Conservation (phyloP, 2,329 filamentous ascomycete genomes). For the Colletotrichum musae region DNA sequence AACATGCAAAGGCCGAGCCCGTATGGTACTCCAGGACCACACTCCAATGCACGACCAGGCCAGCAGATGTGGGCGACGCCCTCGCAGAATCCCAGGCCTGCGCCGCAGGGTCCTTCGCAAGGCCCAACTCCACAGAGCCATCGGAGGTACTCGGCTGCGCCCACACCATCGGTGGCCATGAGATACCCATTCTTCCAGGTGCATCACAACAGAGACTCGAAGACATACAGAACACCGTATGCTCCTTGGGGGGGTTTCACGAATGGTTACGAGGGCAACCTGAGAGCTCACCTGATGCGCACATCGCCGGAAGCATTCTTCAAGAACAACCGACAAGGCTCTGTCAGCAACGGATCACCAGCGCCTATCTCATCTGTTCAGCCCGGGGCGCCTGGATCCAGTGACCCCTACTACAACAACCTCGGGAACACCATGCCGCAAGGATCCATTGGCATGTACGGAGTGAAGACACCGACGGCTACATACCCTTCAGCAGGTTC, state of each 20-base stretch:
- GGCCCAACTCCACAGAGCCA: conserved; percentile 37
- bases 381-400: conserved; percentile 9
- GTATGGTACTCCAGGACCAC: conserved; percentile 25
- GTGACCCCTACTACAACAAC: conserved; percentile 33
- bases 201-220: conserved; percentile 70
- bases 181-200: conserved; percentile 73
- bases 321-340: conserved; percentile 40
- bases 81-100: conserved; percentile 19
- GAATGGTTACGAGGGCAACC: conserved; percentile 71
- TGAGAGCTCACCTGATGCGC: conserved; percentile 60
- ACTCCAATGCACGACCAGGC: conserved; percentile 7
- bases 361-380: conserved; percentile 14
- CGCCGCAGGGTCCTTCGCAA: conserved; percentile 1
- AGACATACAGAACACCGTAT: conserved; percentile 73
- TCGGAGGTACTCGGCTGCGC: conserved; percentile 39
- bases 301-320: conserved; percentile 55
- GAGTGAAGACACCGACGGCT: conserved; percentile 37
- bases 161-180: conserved; percentile 57
- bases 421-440: conserved; percentile 26
- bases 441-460: conserved; percentile 39
- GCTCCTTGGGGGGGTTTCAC: conserved; percentile 70
- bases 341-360: conserved; percentile 38
- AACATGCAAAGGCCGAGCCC: conserved; percentile 24
- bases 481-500: conserved; percentile 36
- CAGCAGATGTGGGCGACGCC: conserved; percentile 32